phyloP scores from a whole-genome alignment of 768 basidiomycete species.

The Podaxis sp. region DNA sequence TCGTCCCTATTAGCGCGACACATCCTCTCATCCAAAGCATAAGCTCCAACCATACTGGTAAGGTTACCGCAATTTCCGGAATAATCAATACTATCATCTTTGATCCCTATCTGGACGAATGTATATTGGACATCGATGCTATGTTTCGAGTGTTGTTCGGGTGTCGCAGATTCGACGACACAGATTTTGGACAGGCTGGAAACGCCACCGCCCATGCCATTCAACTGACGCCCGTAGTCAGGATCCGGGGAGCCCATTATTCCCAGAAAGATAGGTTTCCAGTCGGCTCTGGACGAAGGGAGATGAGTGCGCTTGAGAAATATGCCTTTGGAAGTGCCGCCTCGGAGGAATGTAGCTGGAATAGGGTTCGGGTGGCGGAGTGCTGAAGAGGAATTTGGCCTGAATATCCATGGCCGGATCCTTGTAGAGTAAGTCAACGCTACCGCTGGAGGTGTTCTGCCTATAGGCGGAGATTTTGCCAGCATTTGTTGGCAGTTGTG shows the following conservation, averaged over 20 bases:
- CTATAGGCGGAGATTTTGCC: neutral
- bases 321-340: constrained; percentile 77
- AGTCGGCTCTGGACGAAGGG: constrained; percentile 44
- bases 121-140: constrained; percentile 63
- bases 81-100: constrained; percentile 56
- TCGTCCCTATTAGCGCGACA: constrained; percentile 23
- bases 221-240: constrained; percentile 60
- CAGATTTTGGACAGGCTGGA: constrained; percentile 74
- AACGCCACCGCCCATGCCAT: constrained; percentile 80
- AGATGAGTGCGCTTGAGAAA: constrained; percentile 54
- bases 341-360: constrained; percentile 56
- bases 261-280: constrained; percentile 60
- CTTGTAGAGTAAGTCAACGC: neutral
- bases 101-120: constrained; percentile 61
- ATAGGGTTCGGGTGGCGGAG: constrained; percentile 29
- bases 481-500: neutral
- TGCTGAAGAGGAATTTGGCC: neutral
- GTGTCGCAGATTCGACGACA: constrained; percentile 51
- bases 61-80: constrained; percentile 78
- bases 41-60: constrained; percentile 68
- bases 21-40: constrained; percentile 63
- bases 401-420: neutral
- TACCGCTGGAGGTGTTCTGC: neutral
- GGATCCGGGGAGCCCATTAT: constrained; percentile 84
- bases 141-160: constrained; percentile 23